Evolutionary conservation across 768 basidiomycete genomes (phyloP).

Genomic region (Leucosporidium creatinivorum): DNA sequence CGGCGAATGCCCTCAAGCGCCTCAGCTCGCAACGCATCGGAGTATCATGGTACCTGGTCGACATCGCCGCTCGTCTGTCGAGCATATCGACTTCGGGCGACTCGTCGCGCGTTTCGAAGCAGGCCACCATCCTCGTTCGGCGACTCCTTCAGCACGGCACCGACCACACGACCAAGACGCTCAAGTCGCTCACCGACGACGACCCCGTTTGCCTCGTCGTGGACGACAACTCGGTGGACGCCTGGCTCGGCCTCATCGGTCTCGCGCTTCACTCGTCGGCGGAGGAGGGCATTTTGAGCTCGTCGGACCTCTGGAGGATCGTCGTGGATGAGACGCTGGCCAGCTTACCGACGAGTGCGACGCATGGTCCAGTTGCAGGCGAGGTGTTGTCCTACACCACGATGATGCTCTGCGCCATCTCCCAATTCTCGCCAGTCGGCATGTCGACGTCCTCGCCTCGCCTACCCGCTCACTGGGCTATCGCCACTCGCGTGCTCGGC

Average conservation of each 20-base stretch:
- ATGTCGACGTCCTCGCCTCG: conserved; percentile 43
- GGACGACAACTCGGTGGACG: conserved; percentile 47
- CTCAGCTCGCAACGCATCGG: conserved; percentile 38
- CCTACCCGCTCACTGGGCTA: conserved; percentile 59
- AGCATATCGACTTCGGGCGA: not conserved
- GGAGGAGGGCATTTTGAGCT: not conserved
- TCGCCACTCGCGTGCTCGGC: conserved; percentile 55
- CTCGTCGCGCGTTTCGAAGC: not conserved
- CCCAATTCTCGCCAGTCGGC: conserved; percentile 64
- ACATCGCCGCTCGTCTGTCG: conserved; percentile 49
- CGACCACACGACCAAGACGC: conserved; percentile 45
- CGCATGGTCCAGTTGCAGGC: conserved; percentile 34
- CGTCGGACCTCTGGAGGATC: conserved; percentile 26
- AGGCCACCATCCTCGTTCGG: conserved; percentile 44
- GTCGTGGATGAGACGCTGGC: conserved; percentile 16
- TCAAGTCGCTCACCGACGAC: conserved; percentile 45
- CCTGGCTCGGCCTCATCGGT: conserved; percentile 70
- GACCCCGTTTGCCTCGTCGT: conserved; percentile 31
- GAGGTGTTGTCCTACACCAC: conserved; percentile 68
- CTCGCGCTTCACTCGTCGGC: conserved; percentile 41
- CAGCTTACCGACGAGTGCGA: not conserved
- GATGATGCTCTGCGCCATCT: conserved; percentile 63
- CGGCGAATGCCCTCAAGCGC: too few species aligned
- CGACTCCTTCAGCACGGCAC: conserved; percentile 55
- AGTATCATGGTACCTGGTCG: conserved; percentile 60